Percentiles rank a stretch among this genome's conserved stretches.
These are phyloP conservation scores for Hyaloscypha variabilis DNA, from an alignment of 495 filamentous ascomycete genomes.

Conservation along the genomic window DNA sequence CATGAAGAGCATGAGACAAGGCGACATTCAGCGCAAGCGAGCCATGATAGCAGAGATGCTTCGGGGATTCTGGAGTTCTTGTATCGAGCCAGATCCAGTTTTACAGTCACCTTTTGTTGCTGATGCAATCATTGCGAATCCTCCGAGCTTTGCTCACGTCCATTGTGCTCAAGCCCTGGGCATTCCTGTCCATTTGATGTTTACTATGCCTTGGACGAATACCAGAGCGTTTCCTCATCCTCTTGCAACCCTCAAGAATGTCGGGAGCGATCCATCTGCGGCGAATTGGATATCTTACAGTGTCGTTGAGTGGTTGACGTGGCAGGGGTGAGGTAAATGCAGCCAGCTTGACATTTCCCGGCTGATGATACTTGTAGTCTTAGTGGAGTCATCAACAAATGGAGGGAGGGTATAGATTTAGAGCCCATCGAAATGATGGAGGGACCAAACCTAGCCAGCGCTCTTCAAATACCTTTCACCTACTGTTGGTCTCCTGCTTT, in stretches of 20 bases:
- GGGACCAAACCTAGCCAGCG: too few relatives aligned
- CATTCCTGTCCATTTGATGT: constrained; percentile 68
- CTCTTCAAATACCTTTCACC: too few relatives aligned
- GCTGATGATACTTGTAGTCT: too few relatives aligned
- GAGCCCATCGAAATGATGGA: too few relatives aligned
- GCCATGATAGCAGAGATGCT: constrained; percentile 61
- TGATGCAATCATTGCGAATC: constrained; percentile 71
- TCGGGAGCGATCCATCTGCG: constrained; percentile 47
- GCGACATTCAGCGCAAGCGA: constrained; percentile 61
- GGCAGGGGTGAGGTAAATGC: constrained; percentile 79
- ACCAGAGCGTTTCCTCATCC: constrained; percentile 55
- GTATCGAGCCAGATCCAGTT: constrained; percentile 50
- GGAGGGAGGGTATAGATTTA: too few relatives aligned
- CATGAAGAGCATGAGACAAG: constrained; percentile 61
- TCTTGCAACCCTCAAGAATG: constrained; percentile 51
- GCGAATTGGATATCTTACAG: constrained; percentile 73
- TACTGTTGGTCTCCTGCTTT: too few relatives aligned
- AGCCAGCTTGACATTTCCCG: too few relatives aligned
- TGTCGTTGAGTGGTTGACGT: constrained; percentile 75
- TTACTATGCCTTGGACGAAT: constrained; percentile 59
- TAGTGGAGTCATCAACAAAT: too few relatives aligned
- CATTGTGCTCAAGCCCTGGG: constrained; percentile 66
- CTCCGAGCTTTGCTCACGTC: constrained; percentile 66
- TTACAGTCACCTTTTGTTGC: constrained; percentile 56
- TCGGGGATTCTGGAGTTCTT: constrained; percentile 61